Evolutionary conservation across 768 basidiomycete genomes (phyloP), one percentile per base, ranked within the genome.

Genomic region (Sarcodon aspratus): DNA sequence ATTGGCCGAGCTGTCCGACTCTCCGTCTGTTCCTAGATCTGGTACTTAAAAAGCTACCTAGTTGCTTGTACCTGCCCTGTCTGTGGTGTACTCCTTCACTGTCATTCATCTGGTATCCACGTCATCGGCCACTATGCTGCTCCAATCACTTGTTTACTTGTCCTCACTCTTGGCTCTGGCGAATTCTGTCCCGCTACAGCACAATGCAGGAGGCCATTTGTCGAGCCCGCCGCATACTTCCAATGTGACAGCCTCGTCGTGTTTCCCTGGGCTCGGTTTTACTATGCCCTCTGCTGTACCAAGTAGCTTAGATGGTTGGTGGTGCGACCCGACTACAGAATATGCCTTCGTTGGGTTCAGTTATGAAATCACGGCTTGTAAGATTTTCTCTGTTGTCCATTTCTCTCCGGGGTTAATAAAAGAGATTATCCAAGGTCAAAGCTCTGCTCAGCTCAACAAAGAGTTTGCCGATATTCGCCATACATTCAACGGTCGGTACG

Each of bases 341-440:
- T 86, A 85, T 55, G 85, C 75, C 0, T 88, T 88, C 59, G 63
- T 87, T 45, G 85, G 84, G 0, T 82, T 88, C 63, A 82, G 82
- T 59, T 88, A 88, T 54, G 84, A 84, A 56, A 70, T 87, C 18
- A 75, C 79, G 37, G 69, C 66, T 9, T 85, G 83, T 82, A 54
- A 45, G 76, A 63, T 12, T 32, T 46, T 1, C 5, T 36, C 34
- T 13, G 7, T 12, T 38, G 9, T 42, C 12, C 13, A 17, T 15
- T 17, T 6, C 11, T 31, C 46, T 36, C 38, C 3, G 15, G 31
- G 42, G 11, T 40, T 36, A 46, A 44, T 59, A 47, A 55, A 35
- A 1, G 15, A 15, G 3, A 42, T 42, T 33, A 54, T 32, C 13
- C 10, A 45, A 85, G 82, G 84, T 52, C 83, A 83, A 61, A 80